Evolutionary conservation across 2,329 filamentous ascomycete species (phyloP), one percentile per base, ranked within the genome.

Genomic region (Metarhizium album): DNA sequence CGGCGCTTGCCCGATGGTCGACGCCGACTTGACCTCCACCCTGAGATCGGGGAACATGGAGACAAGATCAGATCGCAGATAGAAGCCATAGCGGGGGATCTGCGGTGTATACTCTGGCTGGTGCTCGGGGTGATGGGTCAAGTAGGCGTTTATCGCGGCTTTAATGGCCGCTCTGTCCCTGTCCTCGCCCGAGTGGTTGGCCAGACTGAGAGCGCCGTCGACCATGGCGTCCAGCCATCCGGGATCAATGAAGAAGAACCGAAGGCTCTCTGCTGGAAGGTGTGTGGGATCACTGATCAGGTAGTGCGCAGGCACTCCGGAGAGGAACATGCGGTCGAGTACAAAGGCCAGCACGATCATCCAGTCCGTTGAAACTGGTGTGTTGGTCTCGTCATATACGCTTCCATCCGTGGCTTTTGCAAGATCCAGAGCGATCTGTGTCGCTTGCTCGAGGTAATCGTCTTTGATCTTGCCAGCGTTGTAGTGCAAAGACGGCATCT

Each of bases 161-260:
- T 60, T 59, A 20, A 61, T 58, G 45, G 53, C 52, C 1, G 42
- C 48, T 0, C 66, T 61, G 38, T 67, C 64, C 24, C 60, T 43
- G n/a, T 66, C 60, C 1, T 45, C 48, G 3, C 59, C 60, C 0
- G 63, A 35, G 48, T 73, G 67, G 55, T 73, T 74, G 0, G 56
- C 71, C 2, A 71, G 48, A 11, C 60, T 66, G 0, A 75, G 58
- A 0, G 67, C 72, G 0, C 73, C 73, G 50, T 75, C 73, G 1
- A 75, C 52, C 3, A 74, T 47, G 6, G 63, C 64, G 43, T 72
- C 67, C 0, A 68, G 54, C 73, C 73, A 76, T 48, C 64, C 64
- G 1, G 51, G 23, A 48, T 76, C 73, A 11, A 76, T 69, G 35
- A 62, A 52, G 59, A 76, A 76, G 60, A 74, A 72, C 0, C 70